These are phyloP conservation scores for Thelephora aurantiotincta DNA, from an alignment of 768 basidiomycete species.

Conservation along the genomic window DNA sequence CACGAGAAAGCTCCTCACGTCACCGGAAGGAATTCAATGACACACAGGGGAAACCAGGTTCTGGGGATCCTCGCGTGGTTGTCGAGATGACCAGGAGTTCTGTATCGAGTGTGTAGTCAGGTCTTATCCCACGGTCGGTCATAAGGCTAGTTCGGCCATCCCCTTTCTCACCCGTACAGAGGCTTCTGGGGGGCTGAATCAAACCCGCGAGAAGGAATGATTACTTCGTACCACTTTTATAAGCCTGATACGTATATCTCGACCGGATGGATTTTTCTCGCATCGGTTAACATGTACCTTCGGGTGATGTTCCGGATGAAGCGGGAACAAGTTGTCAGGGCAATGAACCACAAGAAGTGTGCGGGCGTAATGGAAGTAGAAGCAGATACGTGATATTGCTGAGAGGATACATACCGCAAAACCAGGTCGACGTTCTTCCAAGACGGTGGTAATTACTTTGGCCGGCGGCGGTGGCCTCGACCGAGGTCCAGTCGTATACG, in stretches of 20 bases:
- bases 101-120: constrained; percentile 32
- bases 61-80: constrained; percentile 21
- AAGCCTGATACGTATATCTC: constrained; percentile 63
- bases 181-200: constrained; percentile 70
- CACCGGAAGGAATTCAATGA: constrained; percentile 25
- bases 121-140: constrained; percentile 26
- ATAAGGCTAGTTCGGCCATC: constrained; percentile 38
- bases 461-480: constrained; percentile 47
- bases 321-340: constrained; percentile 61
- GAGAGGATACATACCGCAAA: constrained; percentile 32
- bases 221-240: constrained; percentile 53
- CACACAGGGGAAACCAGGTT: constrained; percentile 14
- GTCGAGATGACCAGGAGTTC: constrained; percentile 35
- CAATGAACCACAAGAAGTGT: constrained; percentile 67
- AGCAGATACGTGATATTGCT: not conserved
- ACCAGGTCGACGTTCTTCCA: constrained; percentile 61
- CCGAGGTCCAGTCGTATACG: constrained; percentile 33
- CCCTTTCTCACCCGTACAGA: constrained; percentile 53
- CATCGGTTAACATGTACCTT: constrained; percentile 21
- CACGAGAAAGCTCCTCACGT: constrained; percentile 14
- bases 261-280: constrained; percentile 3
- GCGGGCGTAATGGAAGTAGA: constrained; percentile 37
- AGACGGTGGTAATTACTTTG: constrained; percentile 71
- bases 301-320: constrained; percentile 54
- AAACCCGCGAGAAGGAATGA: constrained; percentile 68